A percentile compares a stretch with the other conserved stretches of the same genome.
phyloP scores from a whole-genome alignment of 345 rosid species.

The Adansonia digitata region DNA sequence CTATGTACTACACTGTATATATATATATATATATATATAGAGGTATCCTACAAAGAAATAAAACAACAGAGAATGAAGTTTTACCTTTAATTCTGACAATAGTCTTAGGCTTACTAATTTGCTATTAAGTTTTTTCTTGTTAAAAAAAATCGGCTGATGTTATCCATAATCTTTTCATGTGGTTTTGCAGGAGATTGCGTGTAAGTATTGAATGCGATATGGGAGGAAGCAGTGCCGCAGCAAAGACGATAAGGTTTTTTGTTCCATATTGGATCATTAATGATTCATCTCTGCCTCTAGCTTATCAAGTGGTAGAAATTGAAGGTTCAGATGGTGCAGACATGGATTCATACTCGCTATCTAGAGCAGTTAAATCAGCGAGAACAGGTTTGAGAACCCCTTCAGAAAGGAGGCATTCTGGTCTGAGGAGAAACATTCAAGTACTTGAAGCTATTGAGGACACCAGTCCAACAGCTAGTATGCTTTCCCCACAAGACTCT shows the following conservation, averaged over 20 bases:
- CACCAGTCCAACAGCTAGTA: slow-evolving; percentile 83
- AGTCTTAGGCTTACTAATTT: neutral
- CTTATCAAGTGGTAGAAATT: slow-evolving; percentile 83
- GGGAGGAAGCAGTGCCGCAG: slow-evolving; percentile 82
- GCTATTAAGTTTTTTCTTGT: neutral
- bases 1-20: too few relatives aligned
- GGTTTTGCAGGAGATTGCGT: slow-evolving; percentile 72
- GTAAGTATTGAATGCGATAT: slow-evolving; percentile 89
- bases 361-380: slow-evolving; percentile 69
- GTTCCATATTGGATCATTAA: slow-evolving; percentile 97
- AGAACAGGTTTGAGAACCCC: slow-evolving; percentile 53
- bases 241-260: slow-evolving; percentile 76
- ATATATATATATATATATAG: too few relatives aligned
- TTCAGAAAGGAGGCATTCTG: slow-evolving; percentile 46
- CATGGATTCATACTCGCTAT: slow-evolving; percentile 44
- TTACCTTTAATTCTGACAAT: too few relatives aligned
- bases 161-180: slow-evolving; percentile 9
- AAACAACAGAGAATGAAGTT: too few relatives aligned
- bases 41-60: too few relatives aligned
- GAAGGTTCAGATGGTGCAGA: slow-evolving; percentile 67
- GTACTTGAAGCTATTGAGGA: slow-evolving; percentile 86
- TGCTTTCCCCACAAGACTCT: slow-evolving; percentile 95
- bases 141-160: neutral
- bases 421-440: slow-evolving; percentile 54
- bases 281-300: slow-evolving; percentile 68